These are phyloP conservation scores for Macrophomina pseudophaseolina DNA, from an alignment of 2,329 filamentous ascomycete species.

Conservation along the genomic window DNA sequence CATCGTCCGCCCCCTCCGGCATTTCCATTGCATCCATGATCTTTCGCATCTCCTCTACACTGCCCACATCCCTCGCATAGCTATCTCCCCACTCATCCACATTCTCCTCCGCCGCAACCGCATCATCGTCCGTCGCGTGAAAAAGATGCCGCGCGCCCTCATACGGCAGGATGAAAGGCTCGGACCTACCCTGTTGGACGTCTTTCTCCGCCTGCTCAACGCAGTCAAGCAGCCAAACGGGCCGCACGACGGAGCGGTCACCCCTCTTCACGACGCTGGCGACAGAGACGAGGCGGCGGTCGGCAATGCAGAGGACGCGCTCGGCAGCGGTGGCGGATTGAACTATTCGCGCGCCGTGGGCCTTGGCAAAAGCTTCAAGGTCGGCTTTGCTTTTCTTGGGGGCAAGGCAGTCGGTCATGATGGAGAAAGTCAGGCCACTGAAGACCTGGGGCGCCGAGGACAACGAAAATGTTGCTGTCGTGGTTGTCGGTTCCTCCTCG, in stretches of 20 bases:
- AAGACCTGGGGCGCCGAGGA: conserved; percentile 69
- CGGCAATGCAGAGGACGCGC: conserved; percentile 74
- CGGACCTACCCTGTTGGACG: conserved; percentile 26
- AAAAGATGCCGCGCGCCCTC: conserved; percentile 74
- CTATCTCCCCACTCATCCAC: conserved; percentile 83
- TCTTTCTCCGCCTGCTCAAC: conserved; percentile 66
- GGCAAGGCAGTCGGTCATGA: conserved; percentile 78
- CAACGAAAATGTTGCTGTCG: conserved; percentile 51
- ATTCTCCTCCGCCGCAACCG: conserved; percentile 62
- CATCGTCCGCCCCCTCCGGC: not conserved
- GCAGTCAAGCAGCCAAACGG: conserved; percentile 84
- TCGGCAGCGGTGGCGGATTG: conserved; percentile 70
- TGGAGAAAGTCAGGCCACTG: conserved; percentile 75
- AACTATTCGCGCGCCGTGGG: conserved; percentile 78
- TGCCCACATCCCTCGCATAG: conserved; percentile 71
- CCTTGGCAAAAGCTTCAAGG: conserved; percentile 80
- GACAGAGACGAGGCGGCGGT: conserved; percentile 79
- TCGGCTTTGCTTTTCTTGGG: conserved; percentile 77
- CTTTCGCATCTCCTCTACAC: conserved; percentile 30
- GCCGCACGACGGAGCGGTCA: conserved; percentile 73
- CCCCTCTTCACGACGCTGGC: conserved; percentile 79
- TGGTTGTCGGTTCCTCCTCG: conserved; percentile 60
- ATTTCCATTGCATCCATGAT: conserved; percentile 13
- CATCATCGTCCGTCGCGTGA: conserved; percentile 64
- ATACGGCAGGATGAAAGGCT: conserved; percentile 66